phyloP scores from a whole-genome alignment of 495 filamentous ascomycete genomes.

The Symbiotaphrina buchneri region DNA sequence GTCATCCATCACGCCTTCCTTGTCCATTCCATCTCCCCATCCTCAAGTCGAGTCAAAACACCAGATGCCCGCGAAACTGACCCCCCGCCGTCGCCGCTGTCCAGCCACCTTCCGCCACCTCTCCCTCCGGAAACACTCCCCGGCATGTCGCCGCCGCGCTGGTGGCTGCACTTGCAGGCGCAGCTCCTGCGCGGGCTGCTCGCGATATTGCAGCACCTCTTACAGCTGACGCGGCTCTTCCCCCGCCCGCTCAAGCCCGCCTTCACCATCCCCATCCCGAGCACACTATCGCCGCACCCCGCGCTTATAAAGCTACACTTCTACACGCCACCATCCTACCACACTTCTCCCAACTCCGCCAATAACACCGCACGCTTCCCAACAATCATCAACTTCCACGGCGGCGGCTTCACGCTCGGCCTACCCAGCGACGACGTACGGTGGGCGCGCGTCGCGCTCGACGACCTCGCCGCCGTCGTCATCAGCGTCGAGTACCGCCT shows the following conservation, averaged over 20 bases:
- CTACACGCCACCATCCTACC: constrained; percentile 49
- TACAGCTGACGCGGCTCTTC: too few species aligned
- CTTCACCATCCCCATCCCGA: constrained; percentile 40
- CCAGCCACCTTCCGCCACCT: too few species aligned
- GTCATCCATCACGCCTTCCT: too few species aligned
- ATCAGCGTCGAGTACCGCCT: constrained; percentile 18
- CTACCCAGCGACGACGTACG: constrained; percentile 17
- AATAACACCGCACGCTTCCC: constrained; percentile 17
- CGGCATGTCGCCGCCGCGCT: too few species aligned
- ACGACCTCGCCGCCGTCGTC: constrained; percentile 16
- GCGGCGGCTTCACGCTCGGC: constrained; percentile 19
- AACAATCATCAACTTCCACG: constrained; percentile 21
- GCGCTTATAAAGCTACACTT: constrained; percentile 51
- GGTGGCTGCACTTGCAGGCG: too few species aligned
- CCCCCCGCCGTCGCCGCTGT: too few species aligned
- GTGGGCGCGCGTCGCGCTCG: constrained; percentile 15
- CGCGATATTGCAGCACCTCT: too few species aligned
- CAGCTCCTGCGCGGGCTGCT: too few species aligned
- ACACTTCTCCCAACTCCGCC: constrained; percentile 8
- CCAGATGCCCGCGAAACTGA: too few species aligned
- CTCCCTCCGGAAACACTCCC: too few species aligned
- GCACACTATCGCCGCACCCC: constrained; percentile 27
- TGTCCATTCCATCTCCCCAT: too few species aligned
- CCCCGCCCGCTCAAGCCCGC: constrained; percentile 42
- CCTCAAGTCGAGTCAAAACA: too few species aligned